Evolutionary conservation across 345 rosid genomes (phyloP), one percentile per base, ranked within the genome.

Genomic region (Corymbia maculata): DNA sequence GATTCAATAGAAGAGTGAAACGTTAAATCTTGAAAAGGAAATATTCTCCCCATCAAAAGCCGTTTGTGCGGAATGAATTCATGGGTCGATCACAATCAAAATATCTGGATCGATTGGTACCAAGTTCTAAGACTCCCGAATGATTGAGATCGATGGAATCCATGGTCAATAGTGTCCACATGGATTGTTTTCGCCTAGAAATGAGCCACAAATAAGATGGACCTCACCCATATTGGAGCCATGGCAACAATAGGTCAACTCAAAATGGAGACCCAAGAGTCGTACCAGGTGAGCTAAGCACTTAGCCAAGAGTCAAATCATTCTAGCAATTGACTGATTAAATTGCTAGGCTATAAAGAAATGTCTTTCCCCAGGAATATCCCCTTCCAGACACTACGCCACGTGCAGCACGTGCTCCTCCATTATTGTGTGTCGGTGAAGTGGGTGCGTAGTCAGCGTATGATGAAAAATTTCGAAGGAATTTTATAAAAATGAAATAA

Each of bases 401-500:
- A 10, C 14, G 24, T 42, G 82, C 82, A 19, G 49, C 28, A 75
- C 82, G 82, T 42, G 82, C 49, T 42, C 49, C 49, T 75, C 8
- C 82, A 42, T 42, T 9, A 42, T 10, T 42, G 19, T 21, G 82
- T 42, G 82, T 75, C 82, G 82, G 82, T 10, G 82, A 9, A 75
- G 7, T 19, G 9, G 0, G 82, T 75, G 17, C 19, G 11, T 3
- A 15, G 21, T 14, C 6, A 4, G 82, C 2, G 0, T 9, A 4
- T 0, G 47, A 47, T 3, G 11, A 19, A 36, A 5, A 1, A 3
- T 4, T 9, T 9, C n/a, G n/a, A 1, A 70, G 0, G 2, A 2
- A 1, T 1, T 2, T 19, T 75, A 75, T 36, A 17, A 75, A 75
- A 9, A 19, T 4, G 10, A 0, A 5, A 2, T 6, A 9, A 42